Conservation (phyloP, 2,329 filamentous ascomycete species). For the Colletotrichum sp. region DNA sequence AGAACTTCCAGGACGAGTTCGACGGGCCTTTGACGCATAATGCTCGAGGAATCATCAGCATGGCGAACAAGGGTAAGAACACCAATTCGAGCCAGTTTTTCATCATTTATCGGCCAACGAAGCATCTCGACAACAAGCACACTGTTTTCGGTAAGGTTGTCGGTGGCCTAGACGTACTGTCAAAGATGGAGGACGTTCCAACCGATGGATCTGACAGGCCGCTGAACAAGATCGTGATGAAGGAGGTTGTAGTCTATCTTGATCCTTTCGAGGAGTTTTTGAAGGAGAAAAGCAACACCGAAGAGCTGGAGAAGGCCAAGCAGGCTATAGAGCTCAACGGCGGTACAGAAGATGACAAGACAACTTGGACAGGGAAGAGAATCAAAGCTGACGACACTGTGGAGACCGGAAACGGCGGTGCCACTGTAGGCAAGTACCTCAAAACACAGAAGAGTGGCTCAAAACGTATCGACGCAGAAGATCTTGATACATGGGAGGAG, state of each 20-base stretch:
- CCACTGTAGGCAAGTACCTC: slow-evolving; percentile 80
- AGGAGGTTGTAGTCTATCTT: slow-evolving; percentile 84
- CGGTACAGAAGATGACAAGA: slow-evolving; percentile 84
- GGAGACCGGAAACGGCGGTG: slow-evolving; percentile 45
- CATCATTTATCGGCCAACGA: slow-evolving; percentile 83
- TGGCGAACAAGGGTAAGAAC: slow-evolving; percentile 99
- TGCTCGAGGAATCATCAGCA: slow-evolving; percentile 78
- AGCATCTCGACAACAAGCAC: slow-evolving; percentile 92
- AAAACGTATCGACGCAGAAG: slow-evolving; percentile 45
- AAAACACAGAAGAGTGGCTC: slow-evolving; percentile 31
- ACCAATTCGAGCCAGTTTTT: slow-evolving; percentile 97
- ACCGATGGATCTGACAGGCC: slow-evolving; percentile 80
- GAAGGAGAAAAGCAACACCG: slow-evolving; percentile 71
- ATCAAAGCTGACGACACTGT: slow-evolving; percentile 72
- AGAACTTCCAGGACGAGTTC: slow-evolving; percentile 92
- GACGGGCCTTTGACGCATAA: slow-evolving; percentile 89
- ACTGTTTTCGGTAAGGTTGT: slow-evolving; percentile 94
- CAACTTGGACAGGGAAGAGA: slow-evolving; percentile 96
- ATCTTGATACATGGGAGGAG: slow-evolving; percentile 70
- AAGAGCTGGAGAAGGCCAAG: slow-evolving; percentile 60
- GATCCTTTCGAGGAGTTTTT: slow-evolving; percentile 96
- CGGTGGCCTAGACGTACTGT: slow-evolving; percentile 74
- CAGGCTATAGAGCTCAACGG: slow-evolving; percentile 69
- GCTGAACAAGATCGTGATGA: slow-evolving; percentile 78
- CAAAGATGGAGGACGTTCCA: slow-evolving; percentile 77